Base-by-base conservation (phyloP, 202 grass and related monocot species). In the Panicum virgatum region DNA sequence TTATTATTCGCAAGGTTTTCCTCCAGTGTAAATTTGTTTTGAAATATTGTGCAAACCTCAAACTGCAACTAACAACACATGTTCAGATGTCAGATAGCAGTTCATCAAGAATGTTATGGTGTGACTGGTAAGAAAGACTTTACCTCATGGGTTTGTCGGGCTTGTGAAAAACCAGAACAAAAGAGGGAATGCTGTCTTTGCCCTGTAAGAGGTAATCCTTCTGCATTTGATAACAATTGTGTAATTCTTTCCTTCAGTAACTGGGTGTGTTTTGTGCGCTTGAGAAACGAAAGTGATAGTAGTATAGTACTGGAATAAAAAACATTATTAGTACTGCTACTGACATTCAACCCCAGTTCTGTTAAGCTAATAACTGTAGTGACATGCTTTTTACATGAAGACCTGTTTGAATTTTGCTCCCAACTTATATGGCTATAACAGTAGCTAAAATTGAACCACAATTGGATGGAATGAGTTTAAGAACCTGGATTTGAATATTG, bases 41-140 rank as follows among this genome's bases (percentile, higher is more conserved):
- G 48, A 82, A 72, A 75, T 66, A 69, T 38, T 4, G 39, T 69
- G 29, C 63, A 59, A 80, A 65, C 36, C 72, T 34, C n/a, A n/a
- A n/a, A n/a, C 77, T 48, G 77, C 56, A 78, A 86, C 61, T 80
- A 64, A 87, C 37, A 66, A 60, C 53, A 76, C 66, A 68, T 78
- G 37, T 86, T 86, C 84, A 98, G 92, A 90, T 98, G 96, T 80
- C 96, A 98, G 88, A 98, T 98, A 84, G 96, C 90, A 72, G 96
- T 98, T 76, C 96, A 95, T 80, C 96, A 98, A 84, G 96, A 98
- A 88, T 98, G 96, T 81, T 98, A 98, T 86, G 96, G 96, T 69
- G 89, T 95, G 74, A 93, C 89, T 37, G 80, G 85, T 57, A 90
- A 83, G 78, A 88, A 93, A 65, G 96, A 98, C 80, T 98, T 98